Base-by-base conservation (phyloP, 768 basidiomycete species). In the Lactarius deliciosus region DNA sequence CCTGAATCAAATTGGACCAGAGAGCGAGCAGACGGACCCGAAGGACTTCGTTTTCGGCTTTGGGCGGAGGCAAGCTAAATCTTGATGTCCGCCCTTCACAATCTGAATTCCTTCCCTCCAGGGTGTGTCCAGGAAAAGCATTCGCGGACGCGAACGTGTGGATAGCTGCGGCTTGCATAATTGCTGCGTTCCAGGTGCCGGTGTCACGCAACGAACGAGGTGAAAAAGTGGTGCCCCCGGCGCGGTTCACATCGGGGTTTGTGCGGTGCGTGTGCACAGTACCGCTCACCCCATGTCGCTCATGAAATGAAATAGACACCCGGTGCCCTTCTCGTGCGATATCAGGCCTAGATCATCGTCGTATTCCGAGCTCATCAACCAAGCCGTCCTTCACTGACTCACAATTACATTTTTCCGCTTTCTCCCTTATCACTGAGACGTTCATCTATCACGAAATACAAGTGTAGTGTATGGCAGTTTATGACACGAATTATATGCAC, bases 271-370 rank as follows among this genome's bases (percentile, higher is more conserved):
- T 65, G 25, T 25, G 20, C 15, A 1, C 15, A 5, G 13, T 3
- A 30, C 43, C 30, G 10, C 34, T 25, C 57, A 11, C 36, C 20
- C 38, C n/a, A 22, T 25, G n/a, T 34, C 38, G 5, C 62, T 59
- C 57, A 69, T 10, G 5, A 25, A 47, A 22, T 5, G 22, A 6
- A 34, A 16, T 55, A 74, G 73, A 34, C 71, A 70, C 32, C 73
- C 73, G 13, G 66, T 63, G 20, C 71, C 69, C 28, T 73, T 72
- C 41, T 62, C 64, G 18, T 74, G 72, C 57, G 57, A 63, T 22
- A 70, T 74, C 54, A 65, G 57, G 38, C 72, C 72, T 18, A 70
- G 73, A 20, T 73, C 72, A 5, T 32, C 18, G 43, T n/a, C n/a
- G 28, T 40, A 65, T 45, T 61, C 54, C 2, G 58, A 47, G 28